Base-by-base conservation (phyloP, 257 asterid species). In the Nicotiana otophora region DNA sequence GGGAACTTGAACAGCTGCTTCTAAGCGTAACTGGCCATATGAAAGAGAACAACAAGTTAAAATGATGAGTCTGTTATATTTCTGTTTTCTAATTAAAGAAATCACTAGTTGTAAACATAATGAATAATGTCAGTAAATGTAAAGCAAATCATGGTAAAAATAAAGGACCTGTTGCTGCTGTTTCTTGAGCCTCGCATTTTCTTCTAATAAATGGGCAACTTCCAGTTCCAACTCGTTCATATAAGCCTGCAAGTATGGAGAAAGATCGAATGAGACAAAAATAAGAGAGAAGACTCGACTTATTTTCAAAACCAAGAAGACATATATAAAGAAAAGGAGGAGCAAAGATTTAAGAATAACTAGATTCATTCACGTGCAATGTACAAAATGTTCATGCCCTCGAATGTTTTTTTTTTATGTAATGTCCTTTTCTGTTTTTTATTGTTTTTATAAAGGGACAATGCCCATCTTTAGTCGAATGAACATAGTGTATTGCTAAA, bases 161-260 rank as follows among this genome's bases (percentile, higher is more conserved):
- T 11, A 20, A 51, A 10, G 3, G 28, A 91, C 97, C 98, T 92
- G 87, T 83, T 88, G 85, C 60, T 90, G 97, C 39, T 91, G 91
- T 70, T 90, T 87, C 83, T 83, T 92, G 86, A 94, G 95, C 81
- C 83, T 89, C 53, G 93, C 91, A 85, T 92, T 94, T 82, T 94
- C 98, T 88, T 90, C 89, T 46, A 83, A 65, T 88, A 92, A 86
- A 33, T 91, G 85, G 7, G 90, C 89, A 19, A 92, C 90, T 89
- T 91, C 94, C 28, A 85, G 60, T 81, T 92, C 97, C 60, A 94
- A 74, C 88, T 89, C 95, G 60, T 85, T 88, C 15, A 94, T 89
- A 81, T 92, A 94, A 77, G 98, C 98, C 98, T 94, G 98, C 55
- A 66, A n/a, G 63, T 20, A 6, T 58, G 26, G 60, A 54, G 19